These are phyloP conservation scores for Neurospora sp. DNA, from an alignment of 495 filamentous ascomycete species.

Conservation along the genomic window DNA sequence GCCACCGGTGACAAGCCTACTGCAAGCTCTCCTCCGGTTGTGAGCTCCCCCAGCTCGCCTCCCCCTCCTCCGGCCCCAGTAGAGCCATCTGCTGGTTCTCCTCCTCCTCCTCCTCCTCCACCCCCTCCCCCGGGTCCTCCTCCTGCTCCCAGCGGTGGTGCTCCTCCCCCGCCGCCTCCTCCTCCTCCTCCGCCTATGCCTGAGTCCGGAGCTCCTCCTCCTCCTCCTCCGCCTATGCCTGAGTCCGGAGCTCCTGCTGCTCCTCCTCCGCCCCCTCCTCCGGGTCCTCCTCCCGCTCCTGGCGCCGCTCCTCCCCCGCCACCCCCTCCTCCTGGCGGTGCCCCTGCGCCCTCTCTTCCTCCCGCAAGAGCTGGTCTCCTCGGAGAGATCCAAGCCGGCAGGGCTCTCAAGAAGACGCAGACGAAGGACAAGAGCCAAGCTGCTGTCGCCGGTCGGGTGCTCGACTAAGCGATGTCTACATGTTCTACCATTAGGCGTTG, in stretches of 20 bases:
- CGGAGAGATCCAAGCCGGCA: constrained; percentile 72
- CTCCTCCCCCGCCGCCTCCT: constrained; percentile 39
- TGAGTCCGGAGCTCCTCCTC: constrained; percentile 24
- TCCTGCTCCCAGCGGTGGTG: constrained; percentile 30
- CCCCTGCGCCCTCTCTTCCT: constrained; percentile 19
- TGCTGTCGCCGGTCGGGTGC: constrained; percentile 60
- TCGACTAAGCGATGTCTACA: constrained; percentile 21
- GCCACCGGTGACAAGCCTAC: constrained; percentile 62
- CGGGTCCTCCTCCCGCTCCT: constrained; percentile 44
- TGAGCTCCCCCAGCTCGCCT: constrained; percentile 27
- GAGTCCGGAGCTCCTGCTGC: constrained; percentile 15
- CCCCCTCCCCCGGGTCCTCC: constrained; percentile 37
- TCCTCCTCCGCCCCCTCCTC: constrained; percentile 26
- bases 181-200: constrained; percentile 37
- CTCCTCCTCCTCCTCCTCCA: constrained; percentile 29
- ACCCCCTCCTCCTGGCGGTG: constrained; percentile 34
- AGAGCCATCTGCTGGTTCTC: constrained; percentile 5
- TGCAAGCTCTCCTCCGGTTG: constrained; percentile 32
- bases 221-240: constrained; percentile 36
- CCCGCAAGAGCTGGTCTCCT: constrained; percentile 52
- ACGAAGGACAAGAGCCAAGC: constrained; percentile 76
- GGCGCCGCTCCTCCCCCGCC: constrained; percentile 46
- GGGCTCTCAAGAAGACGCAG: constrained; percentile 64
- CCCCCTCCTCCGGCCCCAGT: constrained; percentile 22
- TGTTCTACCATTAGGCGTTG: background rate